These are phyloP conservation scores for Chlorociboria aeruginascens DNA, from an alignment of 495 filamentous ascomycete genomes.

Conservation along the genomic window DNA sequence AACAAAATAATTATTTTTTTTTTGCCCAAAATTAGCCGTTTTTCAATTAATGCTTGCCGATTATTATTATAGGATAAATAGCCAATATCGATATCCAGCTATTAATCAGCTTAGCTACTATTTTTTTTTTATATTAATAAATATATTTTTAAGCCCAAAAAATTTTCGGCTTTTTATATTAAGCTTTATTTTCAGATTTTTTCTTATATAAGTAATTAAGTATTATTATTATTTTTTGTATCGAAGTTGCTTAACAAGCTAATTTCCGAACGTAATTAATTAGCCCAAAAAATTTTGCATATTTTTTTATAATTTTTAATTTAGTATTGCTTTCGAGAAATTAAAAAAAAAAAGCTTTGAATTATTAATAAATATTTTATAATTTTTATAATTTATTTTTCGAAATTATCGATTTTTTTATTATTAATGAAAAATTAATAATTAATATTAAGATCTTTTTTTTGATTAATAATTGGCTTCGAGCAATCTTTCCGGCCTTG, in stretches of 20 bases:
- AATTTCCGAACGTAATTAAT: neutral
- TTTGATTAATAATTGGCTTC: conserved; percentile 1
- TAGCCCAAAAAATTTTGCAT: neutral
- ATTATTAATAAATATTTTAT: no score
- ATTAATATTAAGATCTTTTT: neutral
- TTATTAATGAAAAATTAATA: conserved; percentile 1
- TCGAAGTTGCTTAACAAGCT: no score
- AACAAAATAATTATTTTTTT: no score
- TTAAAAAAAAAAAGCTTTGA: no score
- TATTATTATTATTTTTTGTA: neutral
- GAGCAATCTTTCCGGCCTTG: neutral
- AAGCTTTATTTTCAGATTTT: neutral
- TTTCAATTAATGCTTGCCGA: neutral
- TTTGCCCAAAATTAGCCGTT: neutral
- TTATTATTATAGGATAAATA: neutral
- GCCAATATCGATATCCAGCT: neutral
- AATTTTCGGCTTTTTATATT: neutral
- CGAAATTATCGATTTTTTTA: neutral
- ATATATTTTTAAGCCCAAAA: neutral
- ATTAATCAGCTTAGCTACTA: neutral
- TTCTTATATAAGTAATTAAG: neutral
- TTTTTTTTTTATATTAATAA: neutral
- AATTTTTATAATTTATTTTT: neutral
- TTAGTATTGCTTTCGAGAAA: neutral
- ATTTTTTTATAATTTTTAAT: neutral